Evolutionary conservation across 2,329 filamentous ascomycete genomes (phyloP), one percentile per base, ranked within the genome.

Genomic region (Ascochyta lentis): DNA sequence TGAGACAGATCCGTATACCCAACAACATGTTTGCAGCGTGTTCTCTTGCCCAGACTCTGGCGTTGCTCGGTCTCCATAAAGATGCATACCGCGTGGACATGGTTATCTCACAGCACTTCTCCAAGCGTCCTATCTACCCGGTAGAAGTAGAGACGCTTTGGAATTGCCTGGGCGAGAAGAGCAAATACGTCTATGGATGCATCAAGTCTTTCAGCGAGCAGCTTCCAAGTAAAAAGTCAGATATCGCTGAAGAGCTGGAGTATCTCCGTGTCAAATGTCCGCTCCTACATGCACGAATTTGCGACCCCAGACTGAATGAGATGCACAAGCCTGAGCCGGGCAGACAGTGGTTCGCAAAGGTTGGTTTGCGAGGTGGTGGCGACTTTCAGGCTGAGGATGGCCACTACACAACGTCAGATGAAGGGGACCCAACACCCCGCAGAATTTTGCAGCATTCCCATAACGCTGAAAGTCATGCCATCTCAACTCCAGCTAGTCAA

Each of bases 61-160:
- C 57, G 4, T 22, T 66, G 3, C 54, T 71, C 15, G 49, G 46
- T 19, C 51, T 71, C 2, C 51, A 65, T 24, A 58, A 50, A 12
- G 67, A 71, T 27, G 64, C 66, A 2, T 26, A 37, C 13, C 58
- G 64, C 3, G 40, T 70, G 0, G 67, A 71, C 10, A 27, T 35
- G 6, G 49, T 24, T 3, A 66, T 71, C 23, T 29, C 53, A 1
- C 31, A 49, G 15, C 38, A 49, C 4, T 58, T 65, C n/a, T 59
- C 59, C 15, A 26, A 40, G 13, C 57, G 61, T 7, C 65, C 61
- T 10, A 45, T 69, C 8, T 60, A 49, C 39, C 49, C 54, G 3
- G 42, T 50, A 6, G 63, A 69, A 19, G 44, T 70, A 0, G 49
- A 60, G 16, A 41, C 61, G 13, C 48, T 69, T 5, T 71, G 66